Conservation (phyloP, 257 asterid species). For the Salvia miltiorrhiza region DNA sequence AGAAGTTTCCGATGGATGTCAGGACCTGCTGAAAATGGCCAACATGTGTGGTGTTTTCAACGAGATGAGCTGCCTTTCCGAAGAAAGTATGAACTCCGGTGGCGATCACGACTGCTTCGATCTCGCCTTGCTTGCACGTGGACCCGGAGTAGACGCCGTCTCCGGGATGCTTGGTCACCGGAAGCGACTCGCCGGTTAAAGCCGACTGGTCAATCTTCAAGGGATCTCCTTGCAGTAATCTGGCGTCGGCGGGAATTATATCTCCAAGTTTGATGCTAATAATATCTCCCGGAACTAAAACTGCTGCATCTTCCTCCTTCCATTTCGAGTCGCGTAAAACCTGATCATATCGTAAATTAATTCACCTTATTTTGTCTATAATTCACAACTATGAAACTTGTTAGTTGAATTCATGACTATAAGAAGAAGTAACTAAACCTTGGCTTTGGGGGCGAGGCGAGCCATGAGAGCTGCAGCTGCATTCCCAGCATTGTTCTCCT, state of each 20-base stretch:
- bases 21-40: conserved; percentile 53
- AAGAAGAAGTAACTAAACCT: too few relatives aligned
- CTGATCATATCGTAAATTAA: too few relatives aligned
- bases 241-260: conserved; percentile 81
- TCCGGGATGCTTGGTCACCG: conserved; percentile 41
- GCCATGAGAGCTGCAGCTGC: conserved; percentile 81
- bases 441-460: conserved; percentile 64
- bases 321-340: conserved; percentile 46
- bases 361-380: too few relatives aligned
- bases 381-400: too few relatives aligned
- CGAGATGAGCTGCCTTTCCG: conserved; percentile 54
- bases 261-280: conserved; percentile 70
- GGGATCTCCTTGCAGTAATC: conserved; percentile 71
- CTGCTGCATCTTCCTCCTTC: conserved; percentile 65
- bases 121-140: conserved; percentile 52
- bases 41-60: conserved; percentile 43
- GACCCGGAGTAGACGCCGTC: conserved; percentile 47
- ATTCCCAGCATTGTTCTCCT: conserved; percentile 75
- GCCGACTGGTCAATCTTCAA: conserved; percentile 72
- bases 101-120: conserved; percentile 46
- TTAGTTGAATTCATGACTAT: too few relatives aligned
- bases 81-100: conserved; percentile 52
- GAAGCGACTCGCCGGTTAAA: conserved; percentile 47
- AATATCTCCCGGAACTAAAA: conserved; percentile 71
- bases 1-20: conserved; percentile 85